Percentiles rank a stretch among this genome's conserved stretches.
phyloP scores from a whole-genome alignment of 164 flowering plant species.

The Hamamelis virginiana region DNA sequence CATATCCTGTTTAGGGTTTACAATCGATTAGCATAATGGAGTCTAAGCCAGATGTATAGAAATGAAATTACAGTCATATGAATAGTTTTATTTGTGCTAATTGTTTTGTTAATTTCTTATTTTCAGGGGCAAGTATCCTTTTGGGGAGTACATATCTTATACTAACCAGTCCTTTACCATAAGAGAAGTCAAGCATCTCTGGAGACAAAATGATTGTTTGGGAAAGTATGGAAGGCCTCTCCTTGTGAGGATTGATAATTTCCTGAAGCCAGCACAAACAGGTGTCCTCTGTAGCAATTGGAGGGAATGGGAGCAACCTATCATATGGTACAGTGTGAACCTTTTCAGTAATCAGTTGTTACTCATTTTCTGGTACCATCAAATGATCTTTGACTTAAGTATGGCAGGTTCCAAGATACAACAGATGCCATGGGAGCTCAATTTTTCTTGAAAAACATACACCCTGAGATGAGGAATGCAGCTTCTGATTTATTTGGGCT shows the following conservation, averaged over 20 bases:
- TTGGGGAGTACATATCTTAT: slow-evolving; percentile 82
- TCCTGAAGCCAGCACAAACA: slow-evolving; percentile 73
- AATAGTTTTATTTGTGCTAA: not conserved
- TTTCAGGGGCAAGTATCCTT: slow-evolving; percentile 87
- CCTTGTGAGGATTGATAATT: slow-evolving; percentile 80
- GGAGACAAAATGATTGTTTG: slow-evolving; percentile 75
- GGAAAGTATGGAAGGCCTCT: slow-evolving; percentile 56
- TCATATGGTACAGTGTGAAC: slow-evolving; percentile 64
- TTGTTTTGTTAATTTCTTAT: slow-evolving; percentile 8
- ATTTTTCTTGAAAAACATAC: slow-evolving; percentile 89
- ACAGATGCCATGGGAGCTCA: slow-evolving; percentile 91
- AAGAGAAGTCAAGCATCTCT: slow-evolving; percentile 90
- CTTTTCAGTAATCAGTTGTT: not conserved
- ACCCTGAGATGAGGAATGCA: slow-evolving; percentile 65
- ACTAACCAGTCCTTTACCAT: slow-evolving; percentile 70
- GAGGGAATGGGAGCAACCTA: slow-evolving; percentile 84
- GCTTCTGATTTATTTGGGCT: slow-evolving; percentile 73
- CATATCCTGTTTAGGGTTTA: not conserved
- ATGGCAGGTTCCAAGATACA: slow-evolving; percentile 81
- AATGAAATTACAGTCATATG: not conserved
- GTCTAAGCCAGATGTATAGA: not conserved
- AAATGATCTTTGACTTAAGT: not conserved
- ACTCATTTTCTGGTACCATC: not conserved
- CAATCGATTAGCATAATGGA: not conserved
- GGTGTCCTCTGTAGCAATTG: slow-evolving; percentile 92